phyloP scores from a whole-genome alignment of 257 asterid species.

The Sherardia arvensis region DNA sequence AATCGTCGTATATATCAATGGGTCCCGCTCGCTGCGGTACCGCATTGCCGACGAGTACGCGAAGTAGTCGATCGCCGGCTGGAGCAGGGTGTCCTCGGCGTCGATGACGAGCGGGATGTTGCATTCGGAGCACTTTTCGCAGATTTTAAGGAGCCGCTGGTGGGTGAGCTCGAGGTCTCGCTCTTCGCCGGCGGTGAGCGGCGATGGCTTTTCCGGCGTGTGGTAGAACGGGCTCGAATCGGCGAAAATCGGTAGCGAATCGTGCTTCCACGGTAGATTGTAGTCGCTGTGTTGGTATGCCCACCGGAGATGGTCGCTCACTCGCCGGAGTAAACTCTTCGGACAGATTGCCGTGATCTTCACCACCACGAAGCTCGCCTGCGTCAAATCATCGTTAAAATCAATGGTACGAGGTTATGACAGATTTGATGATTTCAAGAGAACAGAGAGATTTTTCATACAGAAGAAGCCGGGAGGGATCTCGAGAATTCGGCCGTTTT shows the following conservation, averaged over 20 bases:
- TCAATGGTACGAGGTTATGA: not conserved
- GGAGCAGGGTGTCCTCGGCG: constrained; percentile 72
- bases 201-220: constrained; percentile 39
- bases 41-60: constrained; percentile 48
- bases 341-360: constrained; percentile 81
- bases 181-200: constrained; percentile 51
- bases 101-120: constrained; percentile 57
- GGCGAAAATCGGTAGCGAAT: constrained; percentile 44
- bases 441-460: constrained; percentile 16
- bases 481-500: constrained; percentile 38
- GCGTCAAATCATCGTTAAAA: constrained; percentile 3
- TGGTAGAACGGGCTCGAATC: constrained; percentile 70
- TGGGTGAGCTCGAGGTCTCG: constrained; percentile 35
- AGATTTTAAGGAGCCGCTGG: constrained; percentile 35
- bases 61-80: constrained; percentile 80
- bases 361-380: constrained; percentile 83
- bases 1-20: constrained; percentile 59
- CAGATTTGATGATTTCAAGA: no score
- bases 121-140: constrained; percentile 29
- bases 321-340: constrained; percentile 41
- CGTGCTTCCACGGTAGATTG: constrained; percentile 72
- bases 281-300: constrained; percentile 37
- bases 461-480: constrained; percentile 27
- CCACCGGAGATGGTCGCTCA: constrained; percentile 79
- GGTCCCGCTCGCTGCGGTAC: constrained; percentile 30